Evolutionary conservation across 306 rosid genomes (phyloP), one percentile per base, ranked within the genome.

Genomic region (Castanea crenata): DNA sequence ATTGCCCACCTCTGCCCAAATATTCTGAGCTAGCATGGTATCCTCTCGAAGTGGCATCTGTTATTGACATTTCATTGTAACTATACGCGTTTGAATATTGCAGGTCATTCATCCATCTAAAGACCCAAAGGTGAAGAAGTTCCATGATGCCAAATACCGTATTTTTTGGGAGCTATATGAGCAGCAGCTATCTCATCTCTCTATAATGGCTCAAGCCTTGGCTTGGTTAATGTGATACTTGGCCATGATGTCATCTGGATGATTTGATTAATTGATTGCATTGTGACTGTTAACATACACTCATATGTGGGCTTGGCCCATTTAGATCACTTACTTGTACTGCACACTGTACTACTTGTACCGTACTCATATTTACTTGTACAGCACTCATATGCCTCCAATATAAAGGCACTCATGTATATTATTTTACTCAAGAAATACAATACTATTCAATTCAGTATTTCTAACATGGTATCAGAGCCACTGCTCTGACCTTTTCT

Each of bases 61-160:
- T 49, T 65, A 29, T 82, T 80, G 18, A 9, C 4, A n/a, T 31
- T 69, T 27, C 19, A 64, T 55, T 23, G 41, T 75, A 81, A 21
- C 41, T 80, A 59, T 19, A 63, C 41, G 13, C 74, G 32, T 74
- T 74, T 58, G 75, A 38, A 70, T 52, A 41, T 83, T 72, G 80
- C 87, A 94, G 97, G 97, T 92, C 75, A 80, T 92, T 82, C 84
- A 86, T 87, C 97, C 97, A 64, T 92, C 95, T 21, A 72, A 79
- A 71, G 92, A 92, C 81, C 94, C 94, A 7, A 92, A 84, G 89
- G 97, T 94, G 83, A 92, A 85, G 85, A 87, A 81, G 79, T 94
- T 88, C 90, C 99, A 92, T 74, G 92, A 91, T 41, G 91, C 92
- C 57, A 92, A 92, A 83, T 92, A 92, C 85, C 86, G 83, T 73